Evolutionary conservation across 169 alveolate species (phyloP).

Genomic region (Fabrea salina): DNA sequence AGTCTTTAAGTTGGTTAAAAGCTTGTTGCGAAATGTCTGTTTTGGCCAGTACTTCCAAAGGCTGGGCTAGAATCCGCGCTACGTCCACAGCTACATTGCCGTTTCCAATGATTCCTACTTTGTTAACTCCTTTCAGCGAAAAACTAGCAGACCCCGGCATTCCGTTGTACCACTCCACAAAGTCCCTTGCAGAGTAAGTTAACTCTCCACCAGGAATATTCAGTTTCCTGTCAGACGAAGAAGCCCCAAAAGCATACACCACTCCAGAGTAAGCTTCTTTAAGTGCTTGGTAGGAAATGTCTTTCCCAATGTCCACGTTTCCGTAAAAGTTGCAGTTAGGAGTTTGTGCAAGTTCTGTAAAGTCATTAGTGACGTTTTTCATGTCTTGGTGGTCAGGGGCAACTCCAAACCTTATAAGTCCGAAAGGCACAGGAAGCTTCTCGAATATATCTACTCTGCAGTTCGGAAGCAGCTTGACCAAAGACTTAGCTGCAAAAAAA

Average conservation of each 20-base stretch:
- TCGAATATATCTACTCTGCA: constrained; percentile 80
- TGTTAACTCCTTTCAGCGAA: not conserved
- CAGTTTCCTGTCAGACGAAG: constrained; percentile 37
- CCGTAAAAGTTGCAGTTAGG: constrained; percentile 70
- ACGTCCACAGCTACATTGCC: constrained; percentile 88
- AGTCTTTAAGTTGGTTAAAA: constrained; percentile 4
- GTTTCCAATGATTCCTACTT: constrained; percentile 73
- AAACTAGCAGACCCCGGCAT: constrained; percentile 41
- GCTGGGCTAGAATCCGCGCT: constrained; percentile 61
- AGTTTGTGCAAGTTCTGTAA: constrained; percentile 46
- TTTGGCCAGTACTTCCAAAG: not conserved
- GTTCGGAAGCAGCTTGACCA: constrained; percentile 48
- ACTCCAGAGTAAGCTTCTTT: constrained; percentile 77
- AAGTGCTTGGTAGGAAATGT: constrained; percentile 52
- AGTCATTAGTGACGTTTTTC: constrained; percentile 60
- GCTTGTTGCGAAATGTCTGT: constrained; percentile 45
- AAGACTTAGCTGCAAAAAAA: constrained; percentile 74
- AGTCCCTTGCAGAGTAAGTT: constrained; percentile 36
- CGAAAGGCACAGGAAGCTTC: constrained; percentile 75
- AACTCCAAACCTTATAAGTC: constrained; percentile 82
- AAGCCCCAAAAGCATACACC: constrained; percentile 70
- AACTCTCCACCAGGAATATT: constrained; percentile 27
- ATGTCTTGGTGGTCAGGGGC: constrained; percentile 84
- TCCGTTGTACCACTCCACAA: constrained; percentile 69
- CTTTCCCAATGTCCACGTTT: constrained; percentile 65